Conservation (phyloP, 1,284 basidiomycete species). For the Coriolopsis trogii region DNA sequence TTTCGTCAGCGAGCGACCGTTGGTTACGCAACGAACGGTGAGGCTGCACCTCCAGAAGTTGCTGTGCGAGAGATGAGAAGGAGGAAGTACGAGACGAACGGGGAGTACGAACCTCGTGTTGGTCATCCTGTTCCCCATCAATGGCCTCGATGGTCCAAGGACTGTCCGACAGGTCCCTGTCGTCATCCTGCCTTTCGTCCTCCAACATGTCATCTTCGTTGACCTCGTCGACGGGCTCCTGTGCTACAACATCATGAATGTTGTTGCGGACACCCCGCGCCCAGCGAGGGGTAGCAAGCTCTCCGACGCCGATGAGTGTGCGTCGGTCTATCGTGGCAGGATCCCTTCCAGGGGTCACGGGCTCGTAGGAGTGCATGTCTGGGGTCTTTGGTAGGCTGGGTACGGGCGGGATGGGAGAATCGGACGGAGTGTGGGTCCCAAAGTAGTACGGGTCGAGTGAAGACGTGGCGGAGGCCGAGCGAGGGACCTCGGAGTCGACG, state of each 20-base stretch:
- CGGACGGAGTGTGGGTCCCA: slow-evolving; percentile 63
- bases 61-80: slow-evolving; percentile 1
- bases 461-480: slow-evolving; percentile 70
- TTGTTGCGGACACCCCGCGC: slow-evolving; percentile 43
- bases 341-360: slow-evolving; percentile 76
- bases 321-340: slow-evolving; percentile 86
- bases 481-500: slow-evolving; percentile 38
- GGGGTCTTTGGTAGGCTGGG: slow-evolving; percentile 43
- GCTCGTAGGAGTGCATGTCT: slow-evolving; percentile 48
- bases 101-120: slow-evolving; percentile 55
- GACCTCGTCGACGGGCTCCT: slow-evolving; percentile 41
- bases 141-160: slow-evolving; percentile 88
- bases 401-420: slow-evolving; percentile 56
- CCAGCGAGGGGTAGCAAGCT: slow-evolving; percentile 98
- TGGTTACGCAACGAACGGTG: slow-evolving; percentile 52
- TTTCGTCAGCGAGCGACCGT: slow-evolving; percentile 74
- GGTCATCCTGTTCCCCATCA: slow-evolving; percentile 74
- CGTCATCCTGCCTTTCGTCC: slow-evolving; percentile 44
- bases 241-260: slow-evolving; percentile 37
- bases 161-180: slow-evolving; percentile 57
- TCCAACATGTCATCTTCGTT: slow-evolving; percentile 49
- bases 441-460: slow-evolving; percentile 87
- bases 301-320: slow-evolving; percentile 91
- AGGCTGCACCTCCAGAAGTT: slow-evolving; percentile 44
- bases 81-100: neutral